Conservation (phyloP, 1,139 yeast genomes). For the Pichia sp. region DNA sequence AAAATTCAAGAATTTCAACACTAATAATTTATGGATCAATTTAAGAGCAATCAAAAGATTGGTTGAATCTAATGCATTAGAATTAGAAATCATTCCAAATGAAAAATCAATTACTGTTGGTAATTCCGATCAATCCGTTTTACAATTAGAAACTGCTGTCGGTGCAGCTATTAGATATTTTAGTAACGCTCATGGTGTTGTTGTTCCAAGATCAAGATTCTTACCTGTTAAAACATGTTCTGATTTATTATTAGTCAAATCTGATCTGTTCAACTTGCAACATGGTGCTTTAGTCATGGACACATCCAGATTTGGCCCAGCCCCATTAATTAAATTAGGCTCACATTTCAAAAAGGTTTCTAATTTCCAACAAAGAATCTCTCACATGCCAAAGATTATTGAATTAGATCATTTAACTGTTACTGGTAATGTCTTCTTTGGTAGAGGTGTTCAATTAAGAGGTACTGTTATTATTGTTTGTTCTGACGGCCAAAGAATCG, state of each 20-base stretch:
- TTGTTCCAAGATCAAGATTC: slow-evolving; percentile 95
- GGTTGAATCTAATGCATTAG: slow-evolving; percentile 75
- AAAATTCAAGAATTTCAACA: slow-evolving; percentile 96
- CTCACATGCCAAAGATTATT: slow-evolving; percentile 93
- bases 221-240: slow-evolving; percentile 97
- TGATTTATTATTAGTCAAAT: slow-evolving; percentile 86
- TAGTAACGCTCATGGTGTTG: slow-evolving; percentile 93
- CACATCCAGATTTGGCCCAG: slow-evolving; percentile 81
- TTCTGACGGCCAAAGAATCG: slow-evolving; percentile 94
- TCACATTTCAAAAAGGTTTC: slow-evolving; percentile 93
- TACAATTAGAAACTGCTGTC: slow-evolving; percentile 96
- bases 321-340: slow-evolving; percentile 93
- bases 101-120: slow-evolving; percentile 76
- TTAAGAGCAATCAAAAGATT: slow-evolving; percentile 89
- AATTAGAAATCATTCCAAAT: slow-evolving; percentile 94
- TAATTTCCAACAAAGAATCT: slow-evolving; percentile 82
- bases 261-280: slow-evolving; percentile 86
- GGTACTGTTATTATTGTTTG: slow-evolving; percentile 98
- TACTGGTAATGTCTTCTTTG: slow-evolving; percentile 91
- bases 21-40: slow-evolving; percentile 96
- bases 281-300: slow-evolving; percentile 89
- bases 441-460: slow-evolving; percentile 84
- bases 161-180: slow-evolving; percentile 99
- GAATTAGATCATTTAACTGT: slow-evolving; percentile 96
- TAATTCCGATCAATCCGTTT: slow-evolving; percentile 69